A percentile compares a stretch with the other conserved stretches of the same genome.
Evolutionary conservation across 768 basidiomycete species (phyloP).

Genomic region (Macrolepiota dolichaula): DNA sequence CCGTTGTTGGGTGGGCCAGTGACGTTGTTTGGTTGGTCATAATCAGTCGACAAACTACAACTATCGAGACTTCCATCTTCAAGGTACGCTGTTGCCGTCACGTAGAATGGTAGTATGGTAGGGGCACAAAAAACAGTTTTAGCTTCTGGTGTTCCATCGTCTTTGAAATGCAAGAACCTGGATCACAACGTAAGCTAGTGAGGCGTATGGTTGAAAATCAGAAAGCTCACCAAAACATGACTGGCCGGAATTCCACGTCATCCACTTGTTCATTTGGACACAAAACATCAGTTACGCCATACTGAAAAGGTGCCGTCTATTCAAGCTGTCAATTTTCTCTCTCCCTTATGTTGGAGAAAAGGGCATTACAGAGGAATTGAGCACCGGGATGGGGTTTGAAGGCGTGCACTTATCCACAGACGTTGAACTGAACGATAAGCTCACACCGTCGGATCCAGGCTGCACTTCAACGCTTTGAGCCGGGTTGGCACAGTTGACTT

Average conservation of each 20-base stretch:
- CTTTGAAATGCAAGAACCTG: conserved; percentile 38
- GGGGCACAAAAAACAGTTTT: conserved; percentile 59
- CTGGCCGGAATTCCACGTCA: conserved; percentile 41
- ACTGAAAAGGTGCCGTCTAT: conserved; percentile 42
- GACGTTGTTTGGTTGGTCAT: conserved; percentile 44
- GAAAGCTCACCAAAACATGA: conserved; percentile 62
- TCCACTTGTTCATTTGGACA: conserved; percentile 29
- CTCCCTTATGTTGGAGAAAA: not conserved
- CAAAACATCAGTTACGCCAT: conserved; percentile 39
- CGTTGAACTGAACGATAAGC: conserved; percentile 38
- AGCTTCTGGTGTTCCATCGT: conserved; percentile 33
- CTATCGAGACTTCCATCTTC: conserved; percentile 35
- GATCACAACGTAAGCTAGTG: not conserved
- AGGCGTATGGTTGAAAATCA: not conserved
- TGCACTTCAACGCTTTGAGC: conserved; percentile 18
- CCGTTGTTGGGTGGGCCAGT: conserved; percentile 42
- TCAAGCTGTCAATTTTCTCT: not conserved
- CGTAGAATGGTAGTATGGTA: conserved; percentile 38
- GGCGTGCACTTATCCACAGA: conserved; percentile 45
- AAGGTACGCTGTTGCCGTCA: conserved; percentile 41
- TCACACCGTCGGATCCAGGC: conserved; percentile 13
- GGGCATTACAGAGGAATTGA: conserved; percentile 32
- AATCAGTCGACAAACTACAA: conserved; percentile 29
- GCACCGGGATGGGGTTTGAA: conserved; percentile 21
- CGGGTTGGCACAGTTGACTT: conserved; percentile 44